Base-by-base conservation (phyloP, 2,329 filamentous ascomycete genomes). In the Dothistroma septosporum region DNA sequence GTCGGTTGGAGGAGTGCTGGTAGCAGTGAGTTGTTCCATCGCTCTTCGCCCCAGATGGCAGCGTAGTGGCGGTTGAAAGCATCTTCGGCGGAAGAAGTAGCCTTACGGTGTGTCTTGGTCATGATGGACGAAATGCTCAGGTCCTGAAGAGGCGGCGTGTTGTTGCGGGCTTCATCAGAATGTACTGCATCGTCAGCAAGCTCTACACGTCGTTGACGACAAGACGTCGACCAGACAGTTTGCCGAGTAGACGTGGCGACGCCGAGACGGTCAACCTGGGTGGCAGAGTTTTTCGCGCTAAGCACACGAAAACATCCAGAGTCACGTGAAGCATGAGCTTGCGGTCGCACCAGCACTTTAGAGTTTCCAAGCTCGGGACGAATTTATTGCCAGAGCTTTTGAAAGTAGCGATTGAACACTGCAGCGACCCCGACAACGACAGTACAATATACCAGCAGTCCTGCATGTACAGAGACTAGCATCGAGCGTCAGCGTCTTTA, bases 11-110 rank as follows among this genome's bases (percentile, higher is more conserved):
- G 57, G 8, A 73, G 59, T 10, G 71, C 68, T 35, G 66, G 66
- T 24, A 69, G 67, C 24, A 73, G 61, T 2, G 65, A 69, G 14
- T 61, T 50, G 8, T 66, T 54, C 72, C 72, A 74, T 59, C 72
- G 61, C 53, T 70, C 67, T 44, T 63, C 62, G 35, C 67, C 68
- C 65, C 67, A 70, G 21, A 66, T 70, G 0, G 62, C 62, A 46
- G 71, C 64, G 41, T 70, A 72, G 60, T 72, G 70, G n/a, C 66
- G 63, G 46, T 71, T 65, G 53, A 72, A 73, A 9, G 70, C 64
- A 9, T 71, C 70, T 19, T 69, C 64, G 10, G 69, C 64, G 19
- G 65, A 66, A 5, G 60, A 32, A 21, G 63, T 59, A n/a, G 59
- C 59, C 41, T 64, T 64, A 32, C 68, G 66, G n/a, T 62, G 61